Evolutionary conservation across 2,329 filamentous ascomycete species (phyloP).

Genomic region (Xylaria sp.): DNA sequence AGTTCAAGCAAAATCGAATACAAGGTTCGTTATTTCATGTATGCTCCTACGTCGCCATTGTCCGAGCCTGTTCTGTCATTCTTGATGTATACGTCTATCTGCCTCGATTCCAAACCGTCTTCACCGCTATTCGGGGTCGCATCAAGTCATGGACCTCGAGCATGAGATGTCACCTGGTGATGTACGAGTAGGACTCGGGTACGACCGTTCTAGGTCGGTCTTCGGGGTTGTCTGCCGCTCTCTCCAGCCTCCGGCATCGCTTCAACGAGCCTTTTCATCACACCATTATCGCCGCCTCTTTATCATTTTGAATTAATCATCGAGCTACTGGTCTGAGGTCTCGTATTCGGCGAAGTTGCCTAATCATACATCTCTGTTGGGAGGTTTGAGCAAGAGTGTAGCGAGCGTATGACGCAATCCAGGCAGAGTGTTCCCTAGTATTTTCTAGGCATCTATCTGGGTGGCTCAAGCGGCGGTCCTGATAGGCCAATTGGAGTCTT

Average conservation of each 20-base stretch:
- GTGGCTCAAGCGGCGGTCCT: conserved; percentile 27
- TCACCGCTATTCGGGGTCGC: background rate
- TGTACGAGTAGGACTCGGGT: background rate
- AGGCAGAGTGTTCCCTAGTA: conserved; percentile 5
- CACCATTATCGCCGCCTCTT: background rate
- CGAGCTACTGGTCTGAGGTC: background rate
- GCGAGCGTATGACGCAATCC: conserved; percentile 29
- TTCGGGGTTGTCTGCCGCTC: conserved; percentile 7
- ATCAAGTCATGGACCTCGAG: background rate
- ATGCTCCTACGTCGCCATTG: conserved; percentile 15
- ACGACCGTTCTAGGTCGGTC: background rate
- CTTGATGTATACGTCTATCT: conserved; percentile 6
- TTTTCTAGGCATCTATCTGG: conserved; percentile 7
- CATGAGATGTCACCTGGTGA: background rate
- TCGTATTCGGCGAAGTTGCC: conserved; percentile 11
- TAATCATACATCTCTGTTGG: background rate
- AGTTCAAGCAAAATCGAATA: conserved; percentile 80
- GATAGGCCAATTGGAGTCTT: conserved; percentile 37
- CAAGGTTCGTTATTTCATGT: conserved; percentile 72
- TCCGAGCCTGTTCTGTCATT: conserved; percentile 8
- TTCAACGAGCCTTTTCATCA: background rate
- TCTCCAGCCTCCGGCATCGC: conserved; percentile 2
- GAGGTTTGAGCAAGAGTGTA: too few relatives aligned
- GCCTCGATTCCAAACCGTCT: background rate
- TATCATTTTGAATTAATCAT: background rate